Percentiles rank a stretch among this genome's conserved stretches.
phyloP scores from a whole-genome alignment of 2,329 filamentous ascomycete species.

The Cylindrodendrum hubeiense region DNA sequence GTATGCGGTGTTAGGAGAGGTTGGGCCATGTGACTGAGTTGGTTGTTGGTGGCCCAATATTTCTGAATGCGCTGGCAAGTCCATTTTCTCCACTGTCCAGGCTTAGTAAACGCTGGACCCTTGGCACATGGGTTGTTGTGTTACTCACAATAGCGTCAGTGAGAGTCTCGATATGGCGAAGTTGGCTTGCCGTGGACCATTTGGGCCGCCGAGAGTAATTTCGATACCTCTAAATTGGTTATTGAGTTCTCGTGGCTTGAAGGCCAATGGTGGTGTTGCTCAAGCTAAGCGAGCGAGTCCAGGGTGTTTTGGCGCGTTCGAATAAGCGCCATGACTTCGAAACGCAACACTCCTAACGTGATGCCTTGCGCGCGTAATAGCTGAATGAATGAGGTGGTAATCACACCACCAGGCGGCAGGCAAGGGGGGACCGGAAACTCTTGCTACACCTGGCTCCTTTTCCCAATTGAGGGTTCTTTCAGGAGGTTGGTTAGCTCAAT shows the following conservation, averaged over 20 bases:
- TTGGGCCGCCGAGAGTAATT: neutral
- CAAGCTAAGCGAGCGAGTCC: neutral
- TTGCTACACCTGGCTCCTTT: neutral
- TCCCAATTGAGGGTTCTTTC: no score
- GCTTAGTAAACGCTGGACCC: neutral
- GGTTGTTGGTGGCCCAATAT: slow-evolving; percentile 4
- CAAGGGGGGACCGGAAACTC: neutral
- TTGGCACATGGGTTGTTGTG: neutral
- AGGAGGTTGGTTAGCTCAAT: neutral
- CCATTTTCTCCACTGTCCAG: neutral
- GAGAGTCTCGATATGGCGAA: neutral
- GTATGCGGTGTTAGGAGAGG: neutral
- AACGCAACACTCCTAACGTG: neutral
- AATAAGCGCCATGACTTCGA: slow-evolving; percentile 1
- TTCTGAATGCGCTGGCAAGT: slow-evolving; percentile 7
- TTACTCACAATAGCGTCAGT: neutral
- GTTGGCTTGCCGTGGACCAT: neutral
- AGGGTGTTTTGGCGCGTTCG: slow-evolving; percentile 1
- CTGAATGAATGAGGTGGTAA: neutral
- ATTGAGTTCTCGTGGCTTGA: neutral
- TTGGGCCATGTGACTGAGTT: neutral
- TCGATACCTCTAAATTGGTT: neutral
- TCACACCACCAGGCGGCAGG: no score
- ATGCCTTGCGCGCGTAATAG: neutral
- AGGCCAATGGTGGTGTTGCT: neutral